Evolutionary conservation across 2,329 filamentous ascomycete species (phyloP), one percentile per base, ranked within the genome.

Genomic region (Pseudopyricularia cyperi): DNA sequence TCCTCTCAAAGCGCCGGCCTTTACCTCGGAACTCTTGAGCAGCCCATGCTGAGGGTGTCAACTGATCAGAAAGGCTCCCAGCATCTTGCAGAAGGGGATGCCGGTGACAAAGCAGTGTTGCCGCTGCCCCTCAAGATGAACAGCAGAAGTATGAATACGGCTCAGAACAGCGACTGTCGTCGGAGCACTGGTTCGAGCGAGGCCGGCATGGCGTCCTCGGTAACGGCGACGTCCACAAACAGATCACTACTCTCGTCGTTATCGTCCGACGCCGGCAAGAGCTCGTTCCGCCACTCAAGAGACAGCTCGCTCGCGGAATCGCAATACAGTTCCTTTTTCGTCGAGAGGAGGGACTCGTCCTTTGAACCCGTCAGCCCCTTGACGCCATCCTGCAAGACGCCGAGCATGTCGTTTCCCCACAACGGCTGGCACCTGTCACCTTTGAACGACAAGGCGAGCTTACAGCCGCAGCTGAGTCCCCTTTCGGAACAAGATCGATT

Each of bases 321-420:
- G 4, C 58, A 64, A 22, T 65, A 65, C 48, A 66, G 65, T 52
- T 67, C 64, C 3, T 58, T 66, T 26, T 65, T 66, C 39, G 65
- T 66, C 28, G 52, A 15, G 7, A 35, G 34, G 30, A 39, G 50
- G 30, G 50, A 54, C 24, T 53, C 52, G 15, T 30, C 30, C 47
- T 51, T 34, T 42, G 52, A 48, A 14, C 15, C 22, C 9, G 9
- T 35, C 3, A 51, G 52, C 24, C 48, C 52, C 19, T n/a, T 48
- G 3, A 35, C 34, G 3, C 46, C 52, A 15, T 26, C 48, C 11
- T 34, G 48, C 33, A 49, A 42, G 24, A 28, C 52, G 30, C 50
- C 52, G 7, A 8, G 39, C n/a, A 35, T 50, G 39, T 30, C 47
- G 6, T 11, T 42, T 4, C 17, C 37, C 14, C 37, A n/a, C 2